Conservation (phyloP, 495 filamentous ascomycete species). For the Clavariopsis aquatica region DNA sequence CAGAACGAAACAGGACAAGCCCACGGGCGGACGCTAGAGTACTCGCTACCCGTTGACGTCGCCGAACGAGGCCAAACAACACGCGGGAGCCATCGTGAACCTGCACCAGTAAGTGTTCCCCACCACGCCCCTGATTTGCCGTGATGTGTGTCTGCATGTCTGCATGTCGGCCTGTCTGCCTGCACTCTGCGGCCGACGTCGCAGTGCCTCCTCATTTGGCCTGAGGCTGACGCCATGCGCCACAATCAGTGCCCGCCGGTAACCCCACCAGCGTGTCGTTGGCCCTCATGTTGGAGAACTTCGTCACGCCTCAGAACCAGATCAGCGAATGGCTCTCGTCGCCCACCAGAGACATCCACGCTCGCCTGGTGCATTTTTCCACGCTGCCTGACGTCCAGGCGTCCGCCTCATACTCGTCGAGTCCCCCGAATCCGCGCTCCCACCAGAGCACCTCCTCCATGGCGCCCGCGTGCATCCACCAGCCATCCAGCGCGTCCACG, state of each 20-base stretch:
- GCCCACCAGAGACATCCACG: constrained; percentile 29
- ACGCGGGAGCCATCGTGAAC: constrained; percentile 7
- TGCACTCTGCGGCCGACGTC: neutral
- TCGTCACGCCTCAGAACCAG: constrained; percentile 16
- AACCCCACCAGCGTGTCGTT: constrained; percentile 24
- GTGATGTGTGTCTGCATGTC: neutral
- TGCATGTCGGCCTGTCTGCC: neutral
- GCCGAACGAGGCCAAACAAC: neutral
- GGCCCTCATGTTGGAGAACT: constrained; percentile 29
- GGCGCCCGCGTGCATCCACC: constrained; percentile 36
- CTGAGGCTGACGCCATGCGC: constrained; percentile 28
- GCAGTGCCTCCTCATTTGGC: neutral
- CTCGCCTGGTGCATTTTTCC: constrained; percentile 32
- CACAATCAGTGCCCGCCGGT: constrained; percentile 13
- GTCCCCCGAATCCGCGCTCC: constrained; percentile 9
- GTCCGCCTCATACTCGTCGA: constrained; percentile 9
- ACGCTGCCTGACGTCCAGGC: constrained; percentile 17
- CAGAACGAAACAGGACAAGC: neutral
- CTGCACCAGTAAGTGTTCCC: constrained; percentile 5
- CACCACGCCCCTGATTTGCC: constrained; percentile 11
- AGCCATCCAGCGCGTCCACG: constrained; percentile 26
- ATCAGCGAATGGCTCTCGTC: constrained; percentile 30
- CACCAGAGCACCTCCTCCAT: constrained; percentile 26
- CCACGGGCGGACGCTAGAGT: constrained; percentile 23
- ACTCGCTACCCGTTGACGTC: neutral